Percentiles rank a stretch among this genome's conserved stretches.
Evolutionary conservation across 2,329 filamentous ascomycete species (phyloP).

Genomic region (Cladosporium phlei): DNA sequence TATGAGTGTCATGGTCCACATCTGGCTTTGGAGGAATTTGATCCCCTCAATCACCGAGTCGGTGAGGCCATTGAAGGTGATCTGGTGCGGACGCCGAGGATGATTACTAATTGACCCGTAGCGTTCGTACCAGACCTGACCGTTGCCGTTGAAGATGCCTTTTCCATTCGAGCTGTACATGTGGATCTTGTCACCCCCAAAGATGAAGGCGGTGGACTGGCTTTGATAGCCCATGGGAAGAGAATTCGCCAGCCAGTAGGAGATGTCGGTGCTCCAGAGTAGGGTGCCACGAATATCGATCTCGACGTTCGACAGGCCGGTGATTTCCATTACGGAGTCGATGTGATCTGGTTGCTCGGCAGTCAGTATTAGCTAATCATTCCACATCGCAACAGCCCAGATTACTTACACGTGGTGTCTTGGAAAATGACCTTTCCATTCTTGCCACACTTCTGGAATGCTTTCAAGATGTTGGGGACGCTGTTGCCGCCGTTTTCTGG

Average conservation of each 20-base stretch:
- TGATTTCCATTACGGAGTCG: slow-evolving; percentile 47
- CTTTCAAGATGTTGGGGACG: slow-evolving; percentile 48
- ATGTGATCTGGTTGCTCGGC: slow-evolving; percentile 30
- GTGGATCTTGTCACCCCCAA: slow-evolving; percentile 50
- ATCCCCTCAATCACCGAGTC: slow-evolving; percentile 48
- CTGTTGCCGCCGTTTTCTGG: slow-evolving; percentile 36
- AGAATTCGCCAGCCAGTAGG: slow-evolving; percentile 50
- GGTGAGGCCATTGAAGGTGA: slow-evolving; percentile 48
- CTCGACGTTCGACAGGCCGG: slow-evolving; percentile 43
- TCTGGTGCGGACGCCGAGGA: slow-evolving; percentile 46
- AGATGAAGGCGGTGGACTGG: slow-evolving; percentile 50
- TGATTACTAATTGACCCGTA: slow-evolving; percentile 27
- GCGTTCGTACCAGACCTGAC: slow-evolving; percentile 54
- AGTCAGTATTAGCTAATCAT: background rate
- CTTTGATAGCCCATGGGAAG: slow-evolving; percentile 53
- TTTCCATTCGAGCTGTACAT: slow-evolving; percentile 45
- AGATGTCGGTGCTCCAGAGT: slow-evolving; percentile 40
- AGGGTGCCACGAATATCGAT: slow-evolving; percentile 47
- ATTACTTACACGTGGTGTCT: slow-evolving; percentile 40
- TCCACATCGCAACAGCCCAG: background rate
- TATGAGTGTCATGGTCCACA: slow-evolving; percentile 54
- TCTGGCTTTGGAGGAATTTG: slow-evolving; percentile 53
- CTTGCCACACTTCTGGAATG: slow-evolving; percentile 47
- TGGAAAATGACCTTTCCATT: slow-evolving; percentile 50
- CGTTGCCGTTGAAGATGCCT: slow-evolving; percentile 58